These are phyloP conservation scores for Cercospora zeae-maydis DNA, from an alignment of 2,329 filamentous ascomycete species.

Conservation along the genomic window DNA sequence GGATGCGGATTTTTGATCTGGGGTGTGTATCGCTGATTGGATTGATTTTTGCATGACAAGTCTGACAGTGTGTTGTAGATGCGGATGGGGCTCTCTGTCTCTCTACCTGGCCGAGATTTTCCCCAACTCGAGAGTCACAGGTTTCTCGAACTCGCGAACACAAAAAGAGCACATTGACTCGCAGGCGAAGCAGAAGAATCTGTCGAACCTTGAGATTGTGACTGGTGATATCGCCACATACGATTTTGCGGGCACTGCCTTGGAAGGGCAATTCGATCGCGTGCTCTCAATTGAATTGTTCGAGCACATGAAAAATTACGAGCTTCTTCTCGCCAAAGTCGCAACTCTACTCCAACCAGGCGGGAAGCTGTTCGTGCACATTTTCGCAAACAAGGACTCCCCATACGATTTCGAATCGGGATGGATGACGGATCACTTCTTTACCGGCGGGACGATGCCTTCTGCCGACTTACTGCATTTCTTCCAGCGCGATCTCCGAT, in stretches of 20 bases:
- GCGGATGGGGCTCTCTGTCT: conserved; percentile 65
- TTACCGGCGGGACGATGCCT: conserved; percentile 70
- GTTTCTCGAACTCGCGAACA: conserved; percentile 66
- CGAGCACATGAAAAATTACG: conserved; percentile 75
- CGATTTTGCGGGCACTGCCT: conserved; percentile 53
- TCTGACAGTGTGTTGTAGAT: conserved; percentile 44
- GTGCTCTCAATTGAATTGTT: conserved; percentile 69
- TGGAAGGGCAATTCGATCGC: conserved; percentile 53
- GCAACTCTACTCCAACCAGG: conserved; percentile 56
- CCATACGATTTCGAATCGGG: conserved; percentile 69
- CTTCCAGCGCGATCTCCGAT: conserved; percentile 60
- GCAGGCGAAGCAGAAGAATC: conserved; percentile 53
- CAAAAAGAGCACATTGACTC: conserved; percentile 65
- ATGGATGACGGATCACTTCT: conserved; percentile 73
- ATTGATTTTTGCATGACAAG: too few species aligned
- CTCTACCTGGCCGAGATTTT: conserved; percentile 64
- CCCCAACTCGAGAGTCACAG: conserved; percentile 59
- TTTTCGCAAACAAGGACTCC: conserved; percentile 61
- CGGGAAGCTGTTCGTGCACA: conserved; percentile 67
- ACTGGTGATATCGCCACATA: conserved; percentile 66
- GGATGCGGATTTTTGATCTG: conserved; percentile 60
- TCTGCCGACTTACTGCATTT: conserved; percentile 63
- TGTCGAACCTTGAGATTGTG: conserved; percentile 61
- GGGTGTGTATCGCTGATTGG: conserved; percentile 43
- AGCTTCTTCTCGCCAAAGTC: conserved; percentile 63